These are phyloP conservation scores for Lentithecium fluviatile DNA, from an alignment of 495 filamentous ascomycete species.

Conservation along the genomic window DNA sequence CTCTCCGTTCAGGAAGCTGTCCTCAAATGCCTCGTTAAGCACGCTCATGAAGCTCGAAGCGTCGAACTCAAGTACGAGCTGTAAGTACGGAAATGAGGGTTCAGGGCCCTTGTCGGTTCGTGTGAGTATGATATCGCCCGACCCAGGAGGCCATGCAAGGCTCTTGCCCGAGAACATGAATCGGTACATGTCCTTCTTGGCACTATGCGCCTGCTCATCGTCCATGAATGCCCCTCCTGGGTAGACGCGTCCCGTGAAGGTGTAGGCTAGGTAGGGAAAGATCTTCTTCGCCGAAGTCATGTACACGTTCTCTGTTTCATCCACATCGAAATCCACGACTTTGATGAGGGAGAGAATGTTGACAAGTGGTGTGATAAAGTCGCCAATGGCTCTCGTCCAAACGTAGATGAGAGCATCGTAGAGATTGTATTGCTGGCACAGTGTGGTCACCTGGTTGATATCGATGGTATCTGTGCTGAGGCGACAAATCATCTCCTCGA, in stretches of 20 bases:
- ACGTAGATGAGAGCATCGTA: conserved; percentile 97
- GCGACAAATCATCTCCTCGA: conserved; percentile 95
- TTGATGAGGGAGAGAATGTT: conserved; percentile 76
- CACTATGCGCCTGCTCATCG: conserved; percentile 65
- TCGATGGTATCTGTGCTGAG: conserved; percentile 89
- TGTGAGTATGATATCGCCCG: conserved; percentile 54
- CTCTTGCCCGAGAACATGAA: conserved; percentile 85
- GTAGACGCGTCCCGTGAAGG: conserved; percentile 86
- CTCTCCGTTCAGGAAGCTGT: conserved; percentile 82
- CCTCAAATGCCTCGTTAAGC: conserved; percentile 96
- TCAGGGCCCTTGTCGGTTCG: conserved; percentile 51
- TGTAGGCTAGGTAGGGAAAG: conserved; percentile 91
- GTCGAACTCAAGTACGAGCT: conserved; percentile 82
- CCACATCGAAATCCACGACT: conserved; percentile 52
- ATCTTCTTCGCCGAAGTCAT: conserved; percentile 77
- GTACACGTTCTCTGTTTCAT: conserved; percentile 47
- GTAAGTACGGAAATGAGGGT: conserved; percentile 77
- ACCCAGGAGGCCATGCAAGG: conserved; percentile 62
- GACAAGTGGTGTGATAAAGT: conserved; percentile 87
- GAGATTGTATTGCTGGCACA: conserved; percentile 86
- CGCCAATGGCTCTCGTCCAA: conserved; percentile 85
- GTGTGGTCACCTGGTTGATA: conserved; percentile 83
- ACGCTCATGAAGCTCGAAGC: conserved; percentile 90
- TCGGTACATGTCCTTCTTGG: conserved; percentile 85
- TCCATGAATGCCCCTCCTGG: conserved; percentile 75